Conservation (phyloP, 2,329 filamentous ascomycete species). For the Cordyceps cateniannulata region DNA sequence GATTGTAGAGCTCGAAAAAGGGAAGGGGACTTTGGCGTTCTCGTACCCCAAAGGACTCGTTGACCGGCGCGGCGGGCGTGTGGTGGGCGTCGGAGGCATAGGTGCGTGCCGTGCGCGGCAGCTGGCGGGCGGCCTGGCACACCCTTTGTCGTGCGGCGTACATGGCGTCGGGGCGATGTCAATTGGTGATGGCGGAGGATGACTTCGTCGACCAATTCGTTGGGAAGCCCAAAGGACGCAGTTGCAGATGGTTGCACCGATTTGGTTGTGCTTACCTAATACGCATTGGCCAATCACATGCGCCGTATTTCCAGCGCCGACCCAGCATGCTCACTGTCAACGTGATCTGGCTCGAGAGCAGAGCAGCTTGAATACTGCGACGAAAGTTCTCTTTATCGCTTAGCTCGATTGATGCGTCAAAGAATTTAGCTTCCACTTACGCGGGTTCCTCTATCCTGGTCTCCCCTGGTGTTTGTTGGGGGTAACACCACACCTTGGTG, state of each 20-base stretch:
- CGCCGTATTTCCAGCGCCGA: neutral
- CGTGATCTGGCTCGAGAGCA: neutral
- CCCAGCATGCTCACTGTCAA: neutral
- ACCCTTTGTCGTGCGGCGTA: slow-evolving; percentile 40
- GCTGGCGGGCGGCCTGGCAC: slow-evolving; percentile 30
- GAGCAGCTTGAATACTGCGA: neutral
- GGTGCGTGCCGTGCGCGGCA: slow-evolving; percentile 35
- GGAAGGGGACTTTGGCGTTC: neutral
- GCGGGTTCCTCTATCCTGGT: no score
- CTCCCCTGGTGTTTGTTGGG: no score
- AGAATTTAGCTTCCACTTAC: neutral
- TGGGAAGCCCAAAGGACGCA: neutral
- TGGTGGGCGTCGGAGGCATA: slow-evolving; percentile 51
- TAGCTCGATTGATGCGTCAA: neutral
- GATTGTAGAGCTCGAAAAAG: neutral
- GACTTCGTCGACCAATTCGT: neutral
- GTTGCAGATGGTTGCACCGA: neutral
- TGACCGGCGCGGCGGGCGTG: slow-evolving; percentile 37
- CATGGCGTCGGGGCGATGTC: slow-evolving; percentile 28
- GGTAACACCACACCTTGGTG: no score
- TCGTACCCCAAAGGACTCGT: slow-evolving; percentile 53
- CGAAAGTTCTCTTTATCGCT: neutral
- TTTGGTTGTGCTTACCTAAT: slow-evolving; percentile 4
- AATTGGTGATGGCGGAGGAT: slow-evolving; percentile 21
- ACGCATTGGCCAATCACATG: neutral